Evolutionary conservation across 1,284 basidiomycete species (phyloP), one percentile per base, ranked within the genome.

Genomic region (Trichosporon sp.): DNA sequence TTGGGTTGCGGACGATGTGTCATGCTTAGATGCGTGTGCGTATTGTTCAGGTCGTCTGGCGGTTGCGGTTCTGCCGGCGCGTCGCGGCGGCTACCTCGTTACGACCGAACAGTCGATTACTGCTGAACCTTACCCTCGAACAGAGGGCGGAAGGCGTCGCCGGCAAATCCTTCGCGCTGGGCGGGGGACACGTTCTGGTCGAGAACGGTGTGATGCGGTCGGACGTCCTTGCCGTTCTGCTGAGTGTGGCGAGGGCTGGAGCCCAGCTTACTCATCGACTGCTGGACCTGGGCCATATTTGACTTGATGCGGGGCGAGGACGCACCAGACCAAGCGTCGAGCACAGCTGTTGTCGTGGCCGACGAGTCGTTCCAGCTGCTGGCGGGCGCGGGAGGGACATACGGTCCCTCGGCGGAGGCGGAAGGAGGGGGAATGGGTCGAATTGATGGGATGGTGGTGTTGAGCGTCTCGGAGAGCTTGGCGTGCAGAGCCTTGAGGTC

Each of bases 331-430:
- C 68, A 71, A 12, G 65, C 62, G 7, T 71, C 51, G 42, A 66
- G 63, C 15, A 51, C 53, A 31, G 68, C 71, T 27, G 51, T 69
- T 25, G 44, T 62, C 18, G 58, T 12, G 3, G 47, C 44, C 4
- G 51, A 23, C 7, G 74, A 74, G 27, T 77, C 75, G 73, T 81
- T 82, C 78, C 78, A 82, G n/a, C 76, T 78, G 29, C 77, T 78
- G 3, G 76, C 79, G 1, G 80, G 80, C 1, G 80, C 79, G 8
- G 80, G 80, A 5, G 79, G 80, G 1, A 78, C 77, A 8, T 77
- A 60, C 18, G 80, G 75, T 8, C 75, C 77, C 18, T 66, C 68
- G 11, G 63, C 31, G 31, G 64, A 68, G 64, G 70, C 65, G 1
- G 71, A 64, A 15, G 70, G 65, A n/a, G 74, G 76, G 3, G 77